phyloP scores from a whole-genome alignment of 2,329 filamentous ascomycete species.

The Hypoxylon rubiginosum region DNA sequence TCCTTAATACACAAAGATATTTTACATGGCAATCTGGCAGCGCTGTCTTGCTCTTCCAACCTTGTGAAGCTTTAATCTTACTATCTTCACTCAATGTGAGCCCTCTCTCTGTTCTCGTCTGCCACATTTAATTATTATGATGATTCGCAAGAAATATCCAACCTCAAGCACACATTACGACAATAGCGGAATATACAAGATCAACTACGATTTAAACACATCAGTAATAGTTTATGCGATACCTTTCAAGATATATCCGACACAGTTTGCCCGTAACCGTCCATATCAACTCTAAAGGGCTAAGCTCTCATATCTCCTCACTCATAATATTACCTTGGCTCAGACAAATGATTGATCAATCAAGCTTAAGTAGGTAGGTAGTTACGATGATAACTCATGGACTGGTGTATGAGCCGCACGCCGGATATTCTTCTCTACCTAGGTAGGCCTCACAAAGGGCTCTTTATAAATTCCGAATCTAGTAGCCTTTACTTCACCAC shows the following conservation, averaged over 20 bases:
- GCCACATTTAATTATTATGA: no score
- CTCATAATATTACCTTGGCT: background rate
- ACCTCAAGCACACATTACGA: no score
- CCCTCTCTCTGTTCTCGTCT: background rate
- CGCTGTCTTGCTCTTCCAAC: background rate
- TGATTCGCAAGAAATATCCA: no score
- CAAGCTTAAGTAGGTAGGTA: background rate
- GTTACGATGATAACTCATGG: background rate
- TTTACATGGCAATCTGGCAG: background rate
- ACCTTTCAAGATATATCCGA: no score
- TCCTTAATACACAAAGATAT: background rate
- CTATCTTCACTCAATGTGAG: background rate
- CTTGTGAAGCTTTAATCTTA: background rate
- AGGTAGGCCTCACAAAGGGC: background rate
- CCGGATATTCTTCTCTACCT: background rate
- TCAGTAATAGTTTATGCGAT: no score
- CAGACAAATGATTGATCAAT: background rate
- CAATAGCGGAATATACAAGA: no score
- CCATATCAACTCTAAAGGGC: no score
- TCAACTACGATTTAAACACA: no score
- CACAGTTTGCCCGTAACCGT: no score
- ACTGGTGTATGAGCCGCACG: background rate
- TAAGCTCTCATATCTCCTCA: background rate
- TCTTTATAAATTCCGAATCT: background rate
- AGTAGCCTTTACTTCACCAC: background rate